phyloP scores from a whole-genome alignment of 257 asterid species.

The Solanum chmielewskii region DNA sequence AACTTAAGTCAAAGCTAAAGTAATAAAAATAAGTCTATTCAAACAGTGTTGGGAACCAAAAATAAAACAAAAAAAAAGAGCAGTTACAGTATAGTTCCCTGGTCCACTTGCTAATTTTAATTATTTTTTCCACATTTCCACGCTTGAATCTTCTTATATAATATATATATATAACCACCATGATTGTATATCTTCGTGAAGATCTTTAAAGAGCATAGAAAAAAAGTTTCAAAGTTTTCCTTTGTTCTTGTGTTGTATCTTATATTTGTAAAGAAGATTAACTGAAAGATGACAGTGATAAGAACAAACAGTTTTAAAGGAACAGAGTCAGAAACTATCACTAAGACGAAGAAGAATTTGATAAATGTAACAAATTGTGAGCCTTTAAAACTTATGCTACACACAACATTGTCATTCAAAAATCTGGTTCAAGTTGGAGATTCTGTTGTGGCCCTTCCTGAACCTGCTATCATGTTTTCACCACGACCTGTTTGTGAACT shows the following conservation, averaged over 20 bases:
- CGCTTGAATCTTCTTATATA: neutral
- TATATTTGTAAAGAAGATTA: neutral
- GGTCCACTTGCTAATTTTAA: neutral
- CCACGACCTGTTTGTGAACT: constrained; percentile 72
- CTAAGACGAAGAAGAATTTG: constrained; percentile 32
- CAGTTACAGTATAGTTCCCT: neutral
- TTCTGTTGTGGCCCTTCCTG: constrained; percentile 32
- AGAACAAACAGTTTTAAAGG: constrained; percentile 16
- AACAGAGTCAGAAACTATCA: constrained; percentile 18
- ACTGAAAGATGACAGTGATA: constrained; percentile 16
- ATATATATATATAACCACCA: neutral
- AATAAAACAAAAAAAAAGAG: neutral
- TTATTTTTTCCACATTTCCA: neutral
- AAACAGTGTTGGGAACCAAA: no score
- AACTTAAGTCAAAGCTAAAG: no score
- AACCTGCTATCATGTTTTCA: constrained; percentile 49
- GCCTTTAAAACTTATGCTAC: constrained; percentile 46
- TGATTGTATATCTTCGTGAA: neutral
- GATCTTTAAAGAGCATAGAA: neutral
- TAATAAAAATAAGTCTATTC: no score
- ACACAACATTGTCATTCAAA: constrained; percentile 60
- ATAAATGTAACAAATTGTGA: constrained; percentile 41
- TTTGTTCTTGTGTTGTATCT: neutral
- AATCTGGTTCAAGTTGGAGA: constrained; percentile 40
- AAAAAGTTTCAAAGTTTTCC: neutral